Evolutionary conservation across 441 rosid species (phyloP).

Genomic region (Arabidopsis lyrata): DNA sequence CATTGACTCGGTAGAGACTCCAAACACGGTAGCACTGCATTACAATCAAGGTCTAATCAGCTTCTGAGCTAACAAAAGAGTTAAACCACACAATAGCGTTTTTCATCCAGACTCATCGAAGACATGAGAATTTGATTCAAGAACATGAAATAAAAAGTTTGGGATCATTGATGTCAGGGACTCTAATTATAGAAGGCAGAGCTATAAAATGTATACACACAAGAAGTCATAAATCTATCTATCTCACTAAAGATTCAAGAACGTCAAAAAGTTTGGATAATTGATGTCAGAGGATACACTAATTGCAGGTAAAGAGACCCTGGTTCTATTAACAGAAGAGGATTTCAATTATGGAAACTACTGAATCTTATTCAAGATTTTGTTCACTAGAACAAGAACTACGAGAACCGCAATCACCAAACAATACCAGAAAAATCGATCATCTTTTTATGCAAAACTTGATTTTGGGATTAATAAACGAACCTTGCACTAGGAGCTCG

Average conservation of each 20-base stretch:
- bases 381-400: too few relatives aligned
- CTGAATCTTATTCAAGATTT: too few relatives aligned
- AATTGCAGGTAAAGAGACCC: not conserved
- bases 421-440: not conserved
- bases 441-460: not conserved
- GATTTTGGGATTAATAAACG: not conserved
- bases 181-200: not conserved
- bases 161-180: not conserved
- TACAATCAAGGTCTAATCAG: constrained; percentile 13
- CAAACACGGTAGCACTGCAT: constrained; percentile 71
- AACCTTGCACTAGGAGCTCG: constrained; percentile 95
- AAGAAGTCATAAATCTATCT: not conserved
- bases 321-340: not conserved
- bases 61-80: constrained; percentile 4
- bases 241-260: constrained; percentile 20
- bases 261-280: constrained; percentile 10
- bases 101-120: constrained; percentile 1
- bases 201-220: not conserved
- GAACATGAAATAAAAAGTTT: not conserved
- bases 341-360: not conserved
- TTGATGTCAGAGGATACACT: not conserved
- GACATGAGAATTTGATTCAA: not conserved
- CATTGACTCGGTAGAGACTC: constrained; percentile 80
- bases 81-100: not conserved
- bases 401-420: not conserved